phyloP scores from a whole-genome alignment of 1,284 basidiomycete species.

The Neolentinus lepideus region DNA sequence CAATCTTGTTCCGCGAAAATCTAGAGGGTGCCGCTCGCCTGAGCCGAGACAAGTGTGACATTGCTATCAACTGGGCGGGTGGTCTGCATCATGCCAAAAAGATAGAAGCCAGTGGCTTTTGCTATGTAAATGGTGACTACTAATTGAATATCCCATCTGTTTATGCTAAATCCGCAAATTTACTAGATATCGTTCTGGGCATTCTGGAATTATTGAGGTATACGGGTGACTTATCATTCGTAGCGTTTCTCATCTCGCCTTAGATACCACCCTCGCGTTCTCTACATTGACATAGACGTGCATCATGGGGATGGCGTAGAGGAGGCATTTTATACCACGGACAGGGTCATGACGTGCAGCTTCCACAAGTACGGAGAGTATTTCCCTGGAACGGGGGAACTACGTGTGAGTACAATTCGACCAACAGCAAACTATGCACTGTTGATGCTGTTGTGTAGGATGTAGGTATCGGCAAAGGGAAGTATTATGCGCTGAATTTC shows the following conservation, averaged over 20 bases:
- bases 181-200: constrained; percentile 91
- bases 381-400: constrained; percentile 97
- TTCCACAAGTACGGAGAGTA: constrained; percentile 99
- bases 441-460: constrained; percentile 44
- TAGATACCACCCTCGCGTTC: constrained; percentile 89
- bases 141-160: background rate
- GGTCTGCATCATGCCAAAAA: constrained; percentile 98
- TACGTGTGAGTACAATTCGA: constrained; percentile 53
- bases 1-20: background rate
- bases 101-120: constrained; percentile 97
- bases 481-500: constrained; percentile 92
- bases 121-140: constrained; percentile 88
- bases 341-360: constrained; percentile 96
- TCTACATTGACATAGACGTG: constrained; percentile 99
- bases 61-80: constrained; percentile 98
- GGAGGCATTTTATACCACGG: constrained; percentile 98
- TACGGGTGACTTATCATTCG: constrained; percentile 10
- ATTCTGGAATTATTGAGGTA: constrained; percentile 90
- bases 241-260: background rate
- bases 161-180: background rate
- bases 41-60: constrained; percentile 96
- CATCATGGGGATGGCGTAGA: constrained; percentile 99
- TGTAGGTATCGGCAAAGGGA: constrained; percentile 88
- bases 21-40: constrained; percentile 94
- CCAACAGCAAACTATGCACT: background rate